Conservation (phyloP, 2,329 filamentous ascomycete species). For the Monosporascus sp. region DNA sequence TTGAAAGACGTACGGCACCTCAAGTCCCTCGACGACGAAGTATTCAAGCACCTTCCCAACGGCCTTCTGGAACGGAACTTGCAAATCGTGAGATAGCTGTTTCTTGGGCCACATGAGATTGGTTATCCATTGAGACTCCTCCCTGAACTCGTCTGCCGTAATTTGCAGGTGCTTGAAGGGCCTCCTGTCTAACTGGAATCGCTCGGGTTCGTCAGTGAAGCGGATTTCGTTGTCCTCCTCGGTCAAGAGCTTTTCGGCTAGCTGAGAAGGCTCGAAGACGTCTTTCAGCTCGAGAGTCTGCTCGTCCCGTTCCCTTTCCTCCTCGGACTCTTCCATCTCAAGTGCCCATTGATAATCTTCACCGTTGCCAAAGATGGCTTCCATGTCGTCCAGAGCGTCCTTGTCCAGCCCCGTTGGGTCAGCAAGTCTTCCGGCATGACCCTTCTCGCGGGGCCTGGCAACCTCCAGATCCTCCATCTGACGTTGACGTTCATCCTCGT, state of each 20-base stretch:
- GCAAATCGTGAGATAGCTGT: conserved; percentile 63
- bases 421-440: conserved; percentile 62
- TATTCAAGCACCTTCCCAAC: conserved; percentile 92
- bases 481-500: conserved; percentile 71
- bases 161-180: conserved; percentile 80
- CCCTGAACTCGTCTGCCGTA: conserved; percentile 77
- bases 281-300: conserved; percentile 91
- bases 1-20: conserved; percentile 96
- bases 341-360: conserved; percentile 95
- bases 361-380: conserved; percentile 90
- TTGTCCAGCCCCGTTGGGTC: conserved; percentile 85
- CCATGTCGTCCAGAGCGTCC: conserved; percentile 91
- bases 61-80: conserved; percentile 78
- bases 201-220: conserved; percentile 82
- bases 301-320: conserved; percentile 72
- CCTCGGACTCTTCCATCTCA: conserved; percentile 80
- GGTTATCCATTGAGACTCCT: conserved; percentile 89
- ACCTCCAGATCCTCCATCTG: conserved; percentile 85
- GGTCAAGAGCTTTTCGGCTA: conserved; percentile 89
- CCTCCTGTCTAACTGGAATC: conserved; percentile 87
- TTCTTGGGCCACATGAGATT: conserved; percentile 88
- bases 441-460: conserved; percentile 69
- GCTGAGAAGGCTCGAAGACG: conserved; percentile 93
- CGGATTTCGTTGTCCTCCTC: conserved; percentile 93
- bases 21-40: conserved; percentile 88